Percentiles rank a stretch among this genome's conserved stretches.
phyloP scores from a whole-genome alignment of 2,329 filamentous ascomycete genomes.

The Diaporthe sp. region DNA sequence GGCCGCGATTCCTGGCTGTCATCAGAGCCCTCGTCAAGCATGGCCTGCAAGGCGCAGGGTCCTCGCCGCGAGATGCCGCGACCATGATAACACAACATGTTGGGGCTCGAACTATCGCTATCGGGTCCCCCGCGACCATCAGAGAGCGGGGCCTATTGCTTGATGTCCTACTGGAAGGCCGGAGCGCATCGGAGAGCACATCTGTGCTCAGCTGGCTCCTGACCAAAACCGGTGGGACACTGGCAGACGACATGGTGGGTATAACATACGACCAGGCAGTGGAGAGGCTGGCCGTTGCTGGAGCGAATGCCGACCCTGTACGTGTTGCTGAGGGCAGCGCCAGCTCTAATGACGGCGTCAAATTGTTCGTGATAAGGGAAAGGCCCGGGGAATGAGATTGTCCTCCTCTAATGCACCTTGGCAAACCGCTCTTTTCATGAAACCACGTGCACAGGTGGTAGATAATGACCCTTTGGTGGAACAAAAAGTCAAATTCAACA shows the following conservation, averaged over 20 bases:
- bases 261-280: neutral
- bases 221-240: neutral
- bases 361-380: neutral
- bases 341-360: neutral
- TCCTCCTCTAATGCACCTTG: neutral
- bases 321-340: neutral
- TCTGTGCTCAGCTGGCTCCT: neutral
- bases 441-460: neutral
- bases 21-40: neutral
- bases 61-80: neutral
- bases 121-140: neutral
- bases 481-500: neutral
- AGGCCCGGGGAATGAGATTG: neutral
- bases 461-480: neutral
- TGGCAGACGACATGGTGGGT: neutral
- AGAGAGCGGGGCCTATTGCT: neutral
- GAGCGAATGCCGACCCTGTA: neutral
- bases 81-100: neutral
- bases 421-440: neutral
- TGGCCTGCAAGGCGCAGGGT: neutral
- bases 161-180: neutral
- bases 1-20: neutral
- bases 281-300: neutral
- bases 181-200: neutral
- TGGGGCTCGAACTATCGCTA: neutral